These are phyloP conservation scores for Phalaenopsis equestris DNA, from an alignment of 106 monocot genomes.

Conservation along the genomic window DNA sequence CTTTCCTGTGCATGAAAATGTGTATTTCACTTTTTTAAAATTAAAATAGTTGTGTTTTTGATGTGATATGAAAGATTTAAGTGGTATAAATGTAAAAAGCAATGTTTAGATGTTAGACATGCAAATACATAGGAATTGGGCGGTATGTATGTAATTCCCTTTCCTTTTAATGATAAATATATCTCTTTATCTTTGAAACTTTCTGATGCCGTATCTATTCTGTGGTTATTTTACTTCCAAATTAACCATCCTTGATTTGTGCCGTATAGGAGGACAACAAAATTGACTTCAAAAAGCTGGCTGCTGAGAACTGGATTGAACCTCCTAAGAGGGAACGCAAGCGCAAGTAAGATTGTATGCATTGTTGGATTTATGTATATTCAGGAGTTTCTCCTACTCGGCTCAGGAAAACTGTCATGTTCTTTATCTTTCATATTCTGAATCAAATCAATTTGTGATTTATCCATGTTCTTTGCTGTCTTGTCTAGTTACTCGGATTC, in stretches of 20 bases:
- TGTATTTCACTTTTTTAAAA: too few species aligned
- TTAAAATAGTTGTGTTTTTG: too few species aligned
- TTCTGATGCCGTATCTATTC: background rate
- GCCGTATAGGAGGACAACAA: conserved; percentile 65
- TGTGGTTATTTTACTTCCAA: conserved; percentile 1
- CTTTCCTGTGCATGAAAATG: too few species aligned
- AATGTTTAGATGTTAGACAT: too few species aligned
- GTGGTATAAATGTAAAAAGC: too few species aligned
- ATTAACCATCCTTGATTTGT: conserved; percentile 9
- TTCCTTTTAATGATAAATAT: background rate
- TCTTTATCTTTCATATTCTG: background rate
- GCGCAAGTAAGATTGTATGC: conserved; percentile 57
- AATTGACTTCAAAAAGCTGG: conserved; percentile 87
- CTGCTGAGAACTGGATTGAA: conserved; percentile 87
- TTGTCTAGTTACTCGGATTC: conserved; percentile 79
- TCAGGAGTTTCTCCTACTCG: background rate
- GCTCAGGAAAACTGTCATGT: background rate
- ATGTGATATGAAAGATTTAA: too few species aligned
- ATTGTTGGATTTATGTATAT: background rate
- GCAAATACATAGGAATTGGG: too few species aligned
- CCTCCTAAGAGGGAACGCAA: conserved; percentile 89
- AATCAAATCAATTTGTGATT: background rate
- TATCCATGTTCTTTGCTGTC: background rate
- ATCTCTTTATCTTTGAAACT: background rate
- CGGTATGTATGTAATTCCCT: too few species aligned